These are phyloP conservation scores for Plantago elongata DNA, from an alignment of 257 asterid species.

Conservation along the genomic window DNA sequence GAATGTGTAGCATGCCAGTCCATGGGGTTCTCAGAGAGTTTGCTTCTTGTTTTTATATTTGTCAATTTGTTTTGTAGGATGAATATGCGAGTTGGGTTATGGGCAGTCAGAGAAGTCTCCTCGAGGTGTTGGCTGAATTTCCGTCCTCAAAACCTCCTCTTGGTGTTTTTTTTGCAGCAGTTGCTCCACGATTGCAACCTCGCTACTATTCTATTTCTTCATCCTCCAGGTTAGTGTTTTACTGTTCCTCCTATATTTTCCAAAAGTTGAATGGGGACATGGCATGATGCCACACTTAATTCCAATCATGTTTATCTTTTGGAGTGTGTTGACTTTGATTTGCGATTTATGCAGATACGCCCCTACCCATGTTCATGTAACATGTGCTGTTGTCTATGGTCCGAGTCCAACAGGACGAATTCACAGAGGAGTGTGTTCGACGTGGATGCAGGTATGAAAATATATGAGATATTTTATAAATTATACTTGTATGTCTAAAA, in stretches of 20 bases:
- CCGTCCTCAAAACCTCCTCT: conserved; percentile 82
- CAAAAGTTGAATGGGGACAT: conserved; percentile 2
- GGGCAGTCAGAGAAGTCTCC: conserved; percentile 69
- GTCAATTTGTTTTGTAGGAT: conserved; percentile 39
- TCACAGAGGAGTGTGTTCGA: conserved; percentile 80
- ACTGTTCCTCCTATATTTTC: background rate
- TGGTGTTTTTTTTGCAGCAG: conserved; percentile 79
- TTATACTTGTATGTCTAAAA: background rate
- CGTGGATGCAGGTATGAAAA: conserved; percentile 79
- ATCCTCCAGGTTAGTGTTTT: conserved; percentile 53
- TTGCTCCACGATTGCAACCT: conserved; percentile 69
- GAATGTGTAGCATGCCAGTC: background rate
- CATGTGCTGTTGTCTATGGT: conserved; percentile 66
- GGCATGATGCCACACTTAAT: conserved; percentile 8
- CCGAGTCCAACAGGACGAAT: conserved; percentile 73
- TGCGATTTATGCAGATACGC: conserved; percentile 44
- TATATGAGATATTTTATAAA: conserved; percentile 1
- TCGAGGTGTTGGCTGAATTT: conserved; percentile 78
- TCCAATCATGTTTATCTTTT: background rate
- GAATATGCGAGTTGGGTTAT: conserved; percentile 67
- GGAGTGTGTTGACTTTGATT: conserved; percentile 15
- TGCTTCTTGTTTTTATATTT: background rate
- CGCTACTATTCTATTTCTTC: conserved; percentile 81
- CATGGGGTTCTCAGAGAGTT: background rate
- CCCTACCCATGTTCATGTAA: conserved; percentile 59